Evolutionary conservation across 2,329 filamentous ascomycete species (phyloP).

Genomic region (Cladophialophora bantiana): DNA sequence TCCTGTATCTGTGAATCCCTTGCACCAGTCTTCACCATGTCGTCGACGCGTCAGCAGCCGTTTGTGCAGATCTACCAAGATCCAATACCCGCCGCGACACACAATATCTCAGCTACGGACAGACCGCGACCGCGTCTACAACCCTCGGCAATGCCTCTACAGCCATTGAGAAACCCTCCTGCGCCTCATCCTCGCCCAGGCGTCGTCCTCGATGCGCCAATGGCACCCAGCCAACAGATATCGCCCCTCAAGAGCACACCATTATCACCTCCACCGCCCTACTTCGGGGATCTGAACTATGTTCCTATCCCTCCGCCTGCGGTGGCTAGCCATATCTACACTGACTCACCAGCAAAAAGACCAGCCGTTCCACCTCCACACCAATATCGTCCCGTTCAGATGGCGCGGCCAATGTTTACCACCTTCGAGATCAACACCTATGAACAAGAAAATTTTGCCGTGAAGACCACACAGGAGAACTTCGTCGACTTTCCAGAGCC

Average conservation of each 20-base stretch:
- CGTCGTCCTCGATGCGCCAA: slow-evolving; percentile 70
- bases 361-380: slow-evolving; percentile 45
- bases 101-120: slow-evolving; percentile 43
- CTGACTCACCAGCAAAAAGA: slow-evolving; percentile 58
- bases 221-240: slow-evolving; percentile 48
- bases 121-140: slow-evolving; percentile 54
- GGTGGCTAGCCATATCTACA: slow-evolving; percentile 51
- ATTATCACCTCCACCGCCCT: slow-evolving; percentile 63
- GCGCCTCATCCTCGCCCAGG: slow-evolving; percentile 62
- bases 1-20: slow-evolving; percentile 24
- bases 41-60: slow-evolving; percentile 48
- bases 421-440: slow-evolving; percentile 53
- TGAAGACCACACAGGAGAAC: slow-evolving; percentile 50
- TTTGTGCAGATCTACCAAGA: slow-evolving; percentile 67
- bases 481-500: slow-evolving; percentile 57
- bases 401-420: slow-evolving; percentile 57
- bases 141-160: slow-evolving; percentile 60
- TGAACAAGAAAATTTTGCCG: slow-evolving; percentile 60
- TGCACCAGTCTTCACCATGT: slow-evolving; percentile 34
- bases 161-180: slow-evolving; percentile 36
- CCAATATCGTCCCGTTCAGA: slow-evolving; percentile 47
- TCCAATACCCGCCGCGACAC: slow-evolving; percentile 54
- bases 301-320: slow-evolving; percentile 65
- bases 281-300: slow-evolving; percentile 66
- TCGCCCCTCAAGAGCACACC: slow-evolving; percentile 72